phyloP scores from a whole-genome alignment of 106 monocot genomes.

The Acanthochlamys bracteata region DNA sequence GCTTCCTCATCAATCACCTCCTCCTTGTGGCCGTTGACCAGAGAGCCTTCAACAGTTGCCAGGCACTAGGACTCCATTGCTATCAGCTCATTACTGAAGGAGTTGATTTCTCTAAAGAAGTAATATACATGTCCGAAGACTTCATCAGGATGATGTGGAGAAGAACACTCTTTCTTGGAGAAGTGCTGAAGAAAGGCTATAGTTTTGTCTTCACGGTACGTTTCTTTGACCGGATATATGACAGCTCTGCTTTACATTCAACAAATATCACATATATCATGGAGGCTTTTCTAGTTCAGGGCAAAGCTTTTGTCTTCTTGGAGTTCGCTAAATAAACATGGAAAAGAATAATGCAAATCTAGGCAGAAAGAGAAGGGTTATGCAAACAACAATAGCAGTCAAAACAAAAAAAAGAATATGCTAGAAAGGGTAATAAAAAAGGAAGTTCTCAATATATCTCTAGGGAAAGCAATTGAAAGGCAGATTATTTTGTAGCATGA shows the following conservation, averaged over 20 bases:
- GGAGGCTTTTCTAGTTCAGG: no score
- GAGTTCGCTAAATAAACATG: no score
- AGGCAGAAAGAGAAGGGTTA: no score
- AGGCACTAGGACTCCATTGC: slow-evolving; percentile 23
- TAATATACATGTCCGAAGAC: slow-evolving; percentile 12
- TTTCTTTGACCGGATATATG: neutral
- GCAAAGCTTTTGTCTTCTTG: no score
- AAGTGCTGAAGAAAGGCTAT: slow-evolving; percentile 31
- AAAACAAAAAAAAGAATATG: no score
- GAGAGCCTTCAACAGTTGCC: slow-evolving; percentile 22
- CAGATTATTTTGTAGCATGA: no score
- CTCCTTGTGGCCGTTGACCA: slow-evolving; percentile 40
- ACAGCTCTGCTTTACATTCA: neutral
- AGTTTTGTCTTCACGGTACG: slow-evolving; percentile 37
- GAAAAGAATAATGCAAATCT: no score
- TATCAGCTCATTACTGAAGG: slow-evolving; percentile 19
- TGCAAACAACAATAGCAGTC: no score
- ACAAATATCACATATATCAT: neutral
- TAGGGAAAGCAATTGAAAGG: no score
- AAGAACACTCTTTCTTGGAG: slow-evolving; percentile 24
- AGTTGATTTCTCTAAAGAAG: slow-evolving; percentile 20
- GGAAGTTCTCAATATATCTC: no score
- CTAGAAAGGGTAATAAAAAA: no score
- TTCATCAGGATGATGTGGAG: slow-evolving; percentile 41
- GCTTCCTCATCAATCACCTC: slow-evolving; percentile 23